Base-by-base conservation (phyloP, 768 basidiomycete species). In the Tubosaeta sp. region DNA sequence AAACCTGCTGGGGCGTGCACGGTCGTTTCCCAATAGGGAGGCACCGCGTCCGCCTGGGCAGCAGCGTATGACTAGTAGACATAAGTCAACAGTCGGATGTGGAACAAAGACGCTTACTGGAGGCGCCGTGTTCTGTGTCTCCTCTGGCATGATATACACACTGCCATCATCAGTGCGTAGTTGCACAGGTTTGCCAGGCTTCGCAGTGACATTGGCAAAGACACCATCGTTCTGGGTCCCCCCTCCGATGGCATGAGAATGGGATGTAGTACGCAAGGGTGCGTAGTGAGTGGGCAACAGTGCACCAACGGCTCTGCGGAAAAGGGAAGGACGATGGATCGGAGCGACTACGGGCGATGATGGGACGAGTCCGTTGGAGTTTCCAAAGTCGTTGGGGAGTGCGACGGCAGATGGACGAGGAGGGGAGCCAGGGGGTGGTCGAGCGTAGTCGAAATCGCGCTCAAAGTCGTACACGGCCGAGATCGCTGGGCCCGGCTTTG, bases 1-100 rank as follows among this genome's bases (percentile, higher is more conserved):
- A 76, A 49, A 24, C 76, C 72, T 0, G 73, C 69, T 0, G 92
- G 92, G 0, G 94, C 84, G 54, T 94, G 89, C 9, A 97, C 82
- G 0, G 92, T 94, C 1, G 90, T 97, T 64, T 99, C 95, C 90
- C 93, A 97, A 69, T 99, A 99, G 0, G 92, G 81, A 0, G 96
- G 96, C 0, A 89, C 94, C 0, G 90, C 82, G 63, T 99, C 95
- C 25, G 85, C 80, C 55, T 92, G 85, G 3, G 95, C 96, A 14
- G 85, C 79, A 12, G 84, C 77, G 62, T 99, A 99, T 0, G 93
- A 83, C 89, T 94, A 50, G 12, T 25, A 31, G 32, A 27, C 2
- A 44, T 59, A 24, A 52, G 53, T 1, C 12, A 14, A n/a, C 13
- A 4, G 32, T 18, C 16, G 30, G 9, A n/a, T n/a, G n/a, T 30